Evolutionary conservation across 2,329 filamentous ascomycete species (phyloP), one percentile per base, ranked within the genome.

Genomic region (Verticillium nubilum): DNA sequence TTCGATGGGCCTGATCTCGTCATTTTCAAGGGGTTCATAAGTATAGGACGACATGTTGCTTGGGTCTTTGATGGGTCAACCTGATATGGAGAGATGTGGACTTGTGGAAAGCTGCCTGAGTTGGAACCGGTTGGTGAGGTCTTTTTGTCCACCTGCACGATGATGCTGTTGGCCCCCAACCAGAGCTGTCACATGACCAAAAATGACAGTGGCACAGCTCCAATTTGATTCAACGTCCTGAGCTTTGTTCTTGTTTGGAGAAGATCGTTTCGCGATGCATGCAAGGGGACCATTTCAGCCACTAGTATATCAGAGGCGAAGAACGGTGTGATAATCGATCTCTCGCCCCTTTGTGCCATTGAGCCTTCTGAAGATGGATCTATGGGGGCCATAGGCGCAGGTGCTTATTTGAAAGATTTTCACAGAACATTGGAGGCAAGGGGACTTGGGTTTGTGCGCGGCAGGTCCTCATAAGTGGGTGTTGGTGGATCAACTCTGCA

Each of bases 271-370:
- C 26, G 54, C 54, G 2, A n/a, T 56, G 4, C 17, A 33, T 2
- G 54, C 31, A 2, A 33, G 54, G 33, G 54, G 33, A 13, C 54
- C 3, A 56, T 47, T 26, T 23, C 33, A 5, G 33, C 54, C 33
- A 56, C 33, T 5, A 33, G 54, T 12, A 56, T 56, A 25, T 56
- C 54, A 12, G 54, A 33, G 5, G 54, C 70, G 33, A 58, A 68
- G 5, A 52, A 67, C 7, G 70, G 69, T 33, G 59, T 72, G 7
- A 67, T 66, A 4, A 60, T 72, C 10, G 69, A 71, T 47, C 67
- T 71, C 10, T 60, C 59, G 5, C 59, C 62, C 28, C 55, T 69
- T 10, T 62, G 64, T 47, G 42, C 58, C 19, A 58, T 66, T 2
- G 53, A 60, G 1, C 60, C 65, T 12, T 58, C 66, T 28, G 59